A percentile compares a stretch with the other conserved stretches of the same genome.
phyloP scores from a whole-genome alignment of 176 grass and related monocot species.

The Oropetium thomaeum region DNA sequence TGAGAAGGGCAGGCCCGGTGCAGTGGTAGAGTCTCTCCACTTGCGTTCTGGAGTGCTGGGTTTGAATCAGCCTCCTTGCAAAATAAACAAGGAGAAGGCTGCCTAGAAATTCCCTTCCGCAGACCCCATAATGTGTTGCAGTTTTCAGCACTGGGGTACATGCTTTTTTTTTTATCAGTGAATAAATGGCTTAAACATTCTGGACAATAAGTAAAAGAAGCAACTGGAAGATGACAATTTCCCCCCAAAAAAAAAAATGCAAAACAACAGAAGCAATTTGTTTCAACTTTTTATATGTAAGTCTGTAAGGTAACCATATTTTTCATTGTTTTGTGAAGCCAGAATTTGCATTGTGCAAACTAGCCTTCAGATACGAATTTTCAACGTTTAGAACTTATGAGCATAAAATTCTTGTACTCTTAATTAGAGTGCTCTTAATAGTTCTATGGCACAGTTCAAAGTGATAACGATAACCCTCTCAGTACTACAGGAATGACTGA shows the following conservation, averaged over 20 bases:
- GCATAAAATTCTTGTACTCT: neutral
- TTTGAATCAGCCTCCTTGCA: too few relatives aligned
- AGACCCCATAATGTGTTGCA: too few relatives aligned
- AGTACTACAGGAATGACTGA: neutral
- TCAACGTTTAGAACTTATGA: neutral
- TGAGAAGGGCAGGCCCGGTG: too few relatives aligned
- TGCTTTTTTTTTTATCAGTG: too few relatives aligned
- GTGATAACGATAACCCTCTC: neutral
- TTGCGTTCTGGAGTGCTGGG: too few relatives aligned
- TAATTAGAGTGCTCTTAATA: neutral
- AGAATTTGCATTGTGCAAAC: neutral
- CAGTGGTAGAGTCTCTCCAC: too few relatives aligned
- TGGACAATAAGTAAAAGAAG: neutral
- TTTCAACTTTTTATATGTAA: neutral
- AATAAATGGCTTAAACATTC: neutral
- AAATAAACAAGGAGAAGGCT: too few relatives aligned
- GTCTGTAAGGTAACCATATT: neutral
- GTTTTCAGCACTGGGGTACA: too few relatives aligned
- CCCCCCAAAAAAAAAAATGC: neutral
- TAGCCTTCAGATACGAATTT: neutral
- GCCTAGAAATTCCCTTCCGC: too few relatives aligned
- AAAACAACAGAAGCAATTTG: neutral
- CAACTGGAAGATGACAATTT: neutral
- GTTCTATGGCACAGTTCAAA: conserved; percentile 1
- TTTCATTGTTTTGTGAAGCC: neutral